Base-by-base conservation (phyloP, 768 basidiomycete genomes). In the Tylopilus subfusipes region DNA sequence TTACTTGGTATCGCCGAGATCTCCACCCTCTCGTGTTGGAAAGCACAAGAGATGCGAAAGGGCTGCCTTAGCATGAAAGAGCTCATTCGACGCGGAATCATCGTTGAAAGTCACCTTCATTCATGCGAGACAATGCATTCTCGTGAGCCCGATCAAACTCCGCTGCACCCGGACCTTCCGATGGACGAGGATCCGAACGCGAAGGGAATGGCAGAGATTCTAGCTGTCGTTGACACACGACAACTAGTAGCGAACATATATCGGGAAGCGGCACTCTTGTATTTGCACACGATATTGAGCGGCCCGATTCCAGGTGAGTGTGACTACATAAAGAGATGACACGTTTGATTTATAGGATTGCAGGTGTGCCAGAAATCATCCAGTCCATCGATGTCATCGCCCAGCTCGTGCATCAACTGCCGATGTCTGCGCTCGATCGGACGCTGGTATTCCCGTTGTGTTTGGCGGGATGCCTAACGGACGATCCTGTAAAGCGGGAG, bases 1-100 rank as follows among this genome's bases (percentile, higher is more conserved):
- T 70, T 92, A 66, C 79, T 91, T 55, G 86, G 83, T 34, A 79
- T 92, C 55, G 88, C 84, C 22, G 88, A 92, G 64, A 78, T 82
- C 21, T 83, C 85, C n/a, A 76, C 78, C 8, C 78, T 93, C 29
- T 82, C 86, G 5, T 79, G 83, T 60, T 92, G 90, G 90, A 91
- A 90, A 69, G 68, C 74, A 22, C 75, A 77, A 46, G 83, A 90
- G 65, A 73, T 78, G 52, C 80, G 76, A 48, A 83, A 83, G 53
- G 84, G 84, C 42, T 79, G 81, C 33, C 75, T 93, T 55, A 90
- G 88, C 69, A 78, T 82, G 68, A 81, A 85, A 54, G 88, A 90
- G 60, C 79, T 93, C 31, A 78, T 92, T 53, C 77, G 82, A 36
- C 80, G 85, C n/a, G 89, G 86, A 47, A 82, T 84, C 55, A 75